Evolutionary conservation across 768 basidiomycete genomes (phyloP).

Genomic region (Lactifluus rugatus): DNA sequence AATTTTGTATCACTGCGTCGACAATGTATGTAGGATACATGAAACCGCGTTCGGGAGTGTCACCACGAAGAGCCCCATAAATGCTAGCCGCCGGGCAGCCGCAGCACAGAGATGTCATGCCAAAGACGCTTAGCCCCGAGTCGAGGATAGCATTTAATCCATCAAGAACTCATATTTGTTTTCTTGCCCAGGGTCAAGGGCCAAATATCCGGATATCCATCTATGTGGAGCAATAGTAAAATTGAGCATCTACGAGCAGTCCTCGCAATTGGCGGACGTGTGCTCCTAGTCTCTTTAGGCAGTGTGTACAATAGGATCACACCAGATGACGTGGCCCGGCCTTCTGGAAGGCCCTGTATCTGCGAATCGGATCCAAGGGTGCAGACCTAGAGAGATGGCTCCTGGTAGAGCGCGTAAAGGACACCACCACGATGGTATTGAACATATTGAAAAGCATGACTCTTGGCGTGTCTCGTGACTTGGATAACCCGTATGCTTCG

Average conservation of each 20-base stretch:
- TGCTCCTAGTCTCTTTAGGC: too few relatives aligned
- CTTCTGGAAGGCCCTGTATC: too few relatives aligned
- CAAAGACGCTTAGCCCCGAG: neutral
- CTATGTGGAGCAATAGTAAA: neutral
- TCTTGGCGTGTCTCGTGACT: conserved; percentile 5
- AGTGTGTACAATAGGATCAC: too few relatives aligned
- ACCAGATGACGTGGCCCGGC: too few relatives aligned
- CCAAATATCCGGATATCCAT: neutral
- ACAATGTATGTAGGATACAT: neutral
- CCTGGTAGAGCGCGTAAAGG: too few relatives aligned
- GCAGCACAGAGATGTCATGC: neutral
- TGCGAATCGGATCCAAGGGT: too few relatives aligned
- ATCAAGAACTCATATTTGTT: neutral
- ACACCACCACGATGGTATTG: too few relatives aligned
- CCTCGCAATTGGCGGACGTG: neutral
- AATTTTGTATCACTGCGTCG: neutral
- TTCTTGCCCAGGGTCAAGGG: neutral
- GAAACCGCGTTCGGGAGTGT: neutral
- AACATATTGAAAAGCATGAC: too few relatives aligned
- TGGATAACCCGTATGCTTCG: neutral
- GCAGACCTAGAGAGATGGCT: too few relatives aligned
- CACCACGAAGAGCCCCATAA: too few relatives aligned
- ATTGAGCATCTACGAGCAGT: neutral
- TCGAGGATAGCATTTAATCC: neutral
- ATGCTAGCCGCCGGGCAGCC: neutral